Base-by-base conservation (phyloP, 2,329 filamentous ascomycete genomes). In the Sarocladium strictum region DNA sequence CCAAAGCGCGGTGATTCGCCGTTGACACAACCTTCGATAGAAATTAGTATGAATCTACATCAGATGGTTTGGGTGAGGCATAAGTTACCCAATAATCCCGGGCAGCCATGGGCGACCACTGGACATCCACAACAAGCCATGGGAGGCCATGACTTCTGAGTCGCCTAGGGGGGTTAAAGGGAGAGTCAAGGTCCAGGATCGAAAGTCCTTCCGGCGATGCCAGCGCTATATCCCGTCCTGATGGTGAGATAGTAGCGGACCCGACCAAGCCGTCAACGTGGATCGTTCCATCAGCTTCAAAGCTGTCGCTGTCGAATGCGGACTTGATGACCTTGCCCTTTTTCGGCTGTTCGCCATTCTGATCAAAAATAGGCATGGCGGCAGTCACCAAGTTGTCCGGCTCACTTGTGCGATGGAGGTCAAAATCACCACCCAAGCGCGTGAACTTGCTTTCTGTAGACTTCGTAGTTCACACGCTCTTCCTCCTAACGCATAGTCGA, bases 101-200 rank as follows among this genome's bases (percentile, higher is more conserved):
- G 19, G 82, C 84, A 12, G 92, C 89, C 67, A 97, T 96, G 1
- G 93, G 93, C 11, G 90, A 96, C 93, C 93, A 97, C 70, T 97
- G 93, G 27, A 96, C 92, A 69, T 97, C 93, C 11, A 93, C 91
- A 4, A 96, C 92, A 53, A 96, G 85, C 90, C 92, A 97, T n/a
- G 90, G 87, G 41, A 90, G 85, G 54, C 90, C 87, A 70, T 96
- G 90, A 58, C 87, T 87, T 61, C 79, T 80, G 49, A 97, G 79
- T 63, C 91, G 87, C 17, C 91, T 86, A 17, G 93, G 93, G 10
- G 88, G 87, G 57, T 87, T 94, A 66, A 91, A 94, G 1, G 90
- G 90, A 11, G 86, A 91, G 72, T 97, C 92, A 47, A 97, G 78
- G 63, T 97, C 92, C 64, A 97, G 92, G 61, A 97, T 90, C 65